phyloP scores from a whole-genome alignment of 768 basidiomycete genomes.

The Lactifluus volemus region DNA sequence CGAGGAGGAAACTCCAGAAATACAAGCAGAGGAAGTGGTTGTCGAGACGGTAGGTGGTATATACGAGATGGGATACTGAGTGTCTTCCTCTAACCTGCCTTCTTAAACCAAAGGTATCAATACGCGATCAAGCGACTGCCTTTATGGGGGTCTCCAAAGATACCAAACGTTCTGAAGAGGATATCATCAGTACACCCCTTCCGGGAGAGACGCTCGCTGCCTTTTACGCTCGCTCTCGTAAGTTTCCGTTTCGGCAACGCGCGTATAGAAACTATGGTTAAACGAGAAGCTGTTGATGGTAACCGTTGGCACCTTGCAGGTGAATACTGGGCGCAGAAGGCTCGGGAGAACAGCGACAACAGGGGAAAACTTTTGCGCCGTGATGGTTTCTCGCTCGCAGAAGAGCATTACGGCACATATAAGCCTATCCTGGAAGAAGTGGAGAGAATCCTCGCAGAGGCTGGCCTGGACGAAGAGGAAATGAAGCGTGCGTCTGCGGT shows the following conservation, averaged over 20 bases:
- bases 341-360: conserved; percentile 47
- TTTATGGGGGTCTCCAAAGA: conserved; percentile 64
- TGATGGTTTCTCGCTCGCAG: conserved; percentile 70
- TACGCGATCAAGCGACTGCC: conserved; percentile 36
- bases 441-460: conserved; percentile 73
- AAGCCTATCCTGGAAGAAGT: conserved; percentile 78
- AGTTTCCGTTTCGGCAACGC: conserved; percentile 23
- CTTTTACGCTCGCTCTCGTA: conserved; percentile 78
- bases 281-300: background rate
- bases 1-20: conserved; percentile 24
- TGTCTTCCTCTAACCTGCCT: background rate
- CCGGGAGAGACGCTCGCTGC: conserved; percentile 77
- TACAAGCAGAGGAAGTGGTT: conserved; percentile 21
- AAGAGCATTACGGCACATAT: conserved; percentile 69
- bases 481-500: conserved; percentile 49
- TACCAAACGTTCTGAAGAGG: conserved; percentile 52
- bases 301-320: conserved; percentile 31
- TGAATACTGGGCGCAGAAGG: conserved; percentile 75
- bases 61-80: background rate
- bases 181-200: conserved; percentile 66
- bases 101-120: conserved; percentile 25
- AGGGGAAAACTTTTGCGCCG: conserved; percentile 71
- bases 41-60: conserved; percentile 20
- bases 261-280: background rate
- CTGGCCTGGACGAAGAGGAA: conserved; percentile 79